These are phyloP conservation scores for Plasmodium gaboni DNA, from an alignment of 169 alveolate species.

Conservation along the genomic window DNA sequence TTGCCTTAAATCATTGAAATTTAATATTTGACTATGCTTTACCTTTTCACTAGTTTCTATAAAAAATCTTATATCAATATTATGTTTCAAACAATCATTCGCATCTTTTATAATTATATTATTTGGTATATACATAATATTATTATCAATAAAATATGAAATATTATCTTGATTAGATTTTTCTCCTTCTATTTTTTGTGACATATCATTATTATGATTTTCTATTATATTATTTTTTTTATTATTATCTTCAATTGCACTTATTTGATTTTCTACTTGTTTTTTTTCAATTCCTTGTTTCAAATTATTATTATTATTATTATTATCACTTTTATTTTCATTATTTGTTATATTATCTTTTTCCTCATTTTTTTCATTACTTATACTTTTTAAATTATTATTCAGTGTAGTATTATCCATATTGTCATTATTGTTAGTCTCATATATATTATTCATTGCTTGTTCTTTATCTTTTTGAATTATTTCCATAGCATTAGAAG, in stretches of 20 bases:
- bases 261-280: background rate
- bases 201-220: background rate
- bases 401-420: background rate
- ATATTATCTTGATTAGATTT: background rate
- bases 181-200: background rate
- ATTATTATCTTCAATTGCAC: background rate
- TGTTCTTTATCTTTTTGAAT: background rate
- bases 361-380: no score
- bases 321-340: background rate
- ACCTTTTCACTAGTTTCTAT: constrained; percentile 85
- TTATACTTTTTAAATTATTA: background rate
- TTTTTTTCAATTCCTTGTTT: background rate
- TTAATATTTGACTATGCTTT: constrained; percentile 91
- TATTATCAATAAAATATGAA: constrained; percentile 42
- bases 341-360: background rate
- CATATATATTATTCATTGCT: background rate
- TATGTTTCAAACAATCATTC: constrained; percentile 91
- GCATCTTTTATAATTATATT: constrained; percentile 91
- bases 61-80: constrained; percentile 79
- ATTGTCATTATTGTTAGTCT: background rate
- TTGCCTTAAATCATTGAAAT: constrained; percentile 89
- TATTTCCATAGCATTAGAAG: background rate
- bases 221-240: constrained; percentile 1
- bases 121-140: constrained; percentile 56
- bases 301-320: background rate